Evolutionary conservation across 1,284 basidiomycete genomes (phyloP).

Genomic region (Xerocomus nothofagi): DNA sequence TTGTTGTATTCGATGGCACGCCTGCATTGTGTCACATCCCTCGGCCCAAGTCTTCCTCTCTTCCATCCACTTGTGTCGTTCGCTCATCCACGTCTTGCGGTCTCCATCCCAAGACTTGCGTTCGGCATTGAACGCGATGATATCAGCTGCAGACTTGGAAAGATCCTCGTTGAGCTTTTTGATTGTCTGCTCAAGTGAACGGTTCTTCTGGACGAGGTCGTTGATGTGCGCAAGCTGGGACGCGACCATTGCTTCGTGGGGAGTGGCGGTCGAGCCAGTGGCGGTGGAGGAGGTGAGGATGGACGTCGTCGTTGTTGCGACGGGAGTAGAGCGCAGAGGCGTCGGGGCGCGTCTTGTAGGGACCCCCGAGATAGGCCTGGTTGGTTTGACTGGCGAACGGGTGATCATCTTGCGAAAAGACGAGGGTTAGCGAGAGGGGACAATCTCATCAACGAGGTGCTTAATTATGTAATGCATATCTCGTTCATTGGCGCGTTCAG

Average conservation of each 20-base stretch:
- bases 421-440: not conserved
- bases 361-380: conserved; percentile 10
- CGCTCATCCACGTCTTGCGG: conserved; percentile 41
- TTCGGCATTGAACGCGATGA: conserved; percentile 16
- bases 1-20: conserved; percentile 62
- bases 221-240: conserved; percentile 65
- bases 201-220: conserved; percentile 64
- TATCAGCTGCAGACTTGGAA: conserved; percentile 33
- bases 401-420: conserved; percentile 24
- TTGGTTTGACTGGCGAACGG: conserved; percentile 30
- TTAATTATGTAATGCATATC: conserved; percentile 18
- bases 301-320: conserved; percentile 26
- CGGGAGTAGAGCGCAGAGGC: conserved; percentile 21
- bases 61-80: conserved; percentile 49
- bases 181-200: conserved; percentile 57
- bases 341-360: conserved; percentile 23
- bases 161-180: conserved; percentile 51
- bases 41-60: conserved; percentile 60
- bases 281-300: conserved; percentile 32
- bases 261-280: conserved; percentile 35
- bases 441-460: conserved; percentile 14
- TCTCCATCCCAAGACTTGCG: conserved; percentile 30
- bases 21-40: conserved; percentile 60
- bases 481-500: no score
- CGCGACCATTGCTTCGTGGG: conserved; percentile 51